phyloP scores from a whole-genome alignment of 108 stramenopile genomes.

The Discostella pseudostelligera region DNA sequence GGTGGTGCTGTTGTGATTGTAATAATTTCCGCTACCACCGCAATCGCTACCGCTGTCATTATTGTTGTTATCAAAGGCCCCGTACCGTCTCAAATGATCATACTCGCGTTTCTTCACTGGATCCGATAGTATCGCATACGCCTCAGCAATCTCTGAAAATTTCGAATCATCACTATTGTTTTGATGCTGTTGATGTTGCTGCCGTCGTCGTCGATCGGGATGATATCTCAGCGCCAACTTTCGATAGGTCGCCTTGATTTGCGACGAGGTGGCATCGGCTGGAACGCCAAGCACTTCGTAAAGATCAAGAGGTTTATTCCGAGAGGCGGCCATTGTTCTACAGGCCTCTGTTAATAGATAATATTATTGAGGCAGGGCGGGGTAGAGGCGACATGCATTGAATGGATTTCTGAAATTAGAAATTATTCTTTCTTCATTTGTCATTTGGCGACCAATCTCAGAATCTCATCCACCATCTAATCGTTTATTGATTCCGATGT shows the following conservation, averaged over 20 bases:
- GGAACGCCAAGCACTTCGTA: constrained; percentile 65
- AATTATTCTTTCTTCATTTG: too few relatives aligned
- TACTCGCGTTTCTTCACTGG: constrained; percentile 48
- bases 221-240: constrained; percentile 53
- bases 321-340: too few relatives aligned
- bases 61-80: constrained; percentile 31
- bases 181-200: not conserved
- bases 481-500: too few relatives aligned
- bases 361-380: too few relatives aligned
- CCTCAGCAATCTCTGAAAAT: constrained; percentile 54
- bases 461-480: too few relatives aligned
- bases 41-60: not conserved
- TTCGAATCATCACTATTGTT: constrained; percentile 23
- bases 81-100: constrained; percentile 44
- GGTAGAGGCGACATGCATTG: too few relatives aligned
- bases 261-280: constrained; percentile 47
- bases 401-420: too few relatives aligned
- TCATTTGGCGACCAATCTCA: too few relatives aligned
- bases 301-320: constrained; percentile 31
- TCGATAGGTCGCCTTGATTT: constrained; percentile 61
- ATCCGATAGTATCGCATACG: constrained; percentile 58
- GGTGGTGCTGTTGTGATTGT: not conserved
- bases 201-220: constrained; percentile 48
- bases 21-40: not conserved
- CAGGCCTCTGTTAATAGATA: too few relatives aligned